Conservation (phyloP, 1,139 yeast genomes). For the Candida gigantensis region DNA sequence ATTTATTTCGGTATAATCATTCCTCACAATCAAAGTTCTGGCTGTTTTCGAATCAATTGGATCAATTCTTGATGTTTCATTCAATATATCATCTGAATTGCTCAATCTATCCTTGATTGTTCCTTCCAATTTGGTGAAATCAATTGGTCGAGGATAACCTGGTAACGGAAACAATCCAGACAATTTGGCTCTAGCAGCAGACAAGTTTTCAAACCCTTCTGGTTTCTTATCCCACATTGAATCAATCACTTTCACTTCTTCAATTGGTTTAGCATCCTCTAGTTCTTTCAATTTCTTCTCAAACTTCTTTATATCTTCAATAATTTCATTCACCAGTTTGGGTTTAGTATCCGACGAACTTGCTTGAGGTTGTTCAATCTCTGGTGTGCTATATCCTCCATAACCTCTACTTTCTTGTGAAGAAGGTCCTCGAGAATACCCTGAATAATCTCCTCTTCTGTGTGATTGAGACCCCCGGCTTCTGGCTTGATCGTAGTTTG, state of each 20-base stretch:
- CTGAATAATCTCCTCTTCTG: neutral
- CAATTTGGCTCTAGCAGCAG: conserved; percentile 78
- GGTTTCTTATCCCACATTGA: conserved; percentile 79
- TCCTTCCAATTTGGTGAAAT: conserved; percentile 56
- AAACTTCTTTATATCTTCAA: conserved; percentile 8
- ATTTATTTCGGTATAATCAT: conserved; percentile 44
- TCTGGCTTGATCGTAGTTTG: neutral
- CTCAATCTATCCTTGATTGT: conserved; percentile 39
- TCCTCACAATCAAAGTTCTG: conserved; percentile 49
- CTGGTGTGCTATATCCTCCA: no score
- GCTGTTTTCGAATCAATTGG: conserved; percentile 54
- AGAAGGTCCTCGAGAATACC: no score
- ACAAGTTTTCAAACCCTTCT: conserved; percentile 70
- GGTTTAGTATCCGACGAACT: neutral
- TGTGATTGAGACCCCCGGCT: no score
- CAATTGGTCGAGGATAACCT: conserved; percentile 62
- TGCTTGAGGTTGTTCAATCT: no score
- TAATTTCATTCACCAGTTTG: conserved; percentile 5
- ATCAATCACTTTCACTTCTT: conserved; percentile 41
- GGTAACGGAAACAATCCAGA: conserved; percentile 82
- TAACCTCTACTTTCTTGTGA: no score
- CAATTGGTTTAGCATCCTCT: conserved; percentile 24
- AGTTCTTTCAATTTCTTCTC: conserved; percentile 22
- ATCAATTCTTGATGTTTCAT: conserved; percentile 47
- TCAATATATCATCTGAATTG: conserved; percentile 41